Conservation (phyloP, 2,329 filamentous ascomycete species). For the Sporothrix euskadiensis region DNA sequence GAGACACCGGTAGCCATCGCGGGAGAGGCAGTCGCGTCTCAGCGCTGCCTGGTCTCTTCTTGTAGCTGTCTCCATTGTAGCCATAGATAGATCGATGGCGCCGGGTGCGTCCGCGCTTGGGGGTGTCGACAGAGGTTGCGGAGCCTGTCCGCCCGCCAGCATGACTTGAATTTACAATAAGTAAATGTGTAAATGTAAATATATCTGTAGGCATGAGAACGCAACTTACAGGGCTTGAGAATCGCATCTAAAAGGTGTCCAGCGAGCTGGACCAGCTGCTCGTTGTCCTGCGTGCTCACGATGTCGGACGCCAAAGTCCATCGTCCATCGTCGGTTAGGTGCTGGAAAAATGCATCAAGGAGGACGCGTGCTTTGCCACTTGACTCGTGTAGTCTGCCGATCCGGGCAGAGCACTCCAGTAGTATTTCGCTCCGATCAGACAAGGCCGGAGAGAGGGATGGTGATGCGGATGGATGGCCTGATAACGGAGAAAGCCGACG, state of each 20-base stretch:
- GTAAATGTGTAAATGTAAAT: background rate
- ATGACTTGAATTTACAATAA: constrained; percentile 1
- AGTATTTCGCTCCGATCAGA: background rate
- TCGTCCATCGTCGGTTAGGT: background rate
- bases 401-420: background rate
- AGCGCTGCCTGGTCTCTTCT: constrained; percentile 1
- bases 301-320: constrained; percentile 3
- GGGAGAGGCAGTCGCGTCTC: constrained; percentile 8
- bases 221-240: constrained; percentile 24
- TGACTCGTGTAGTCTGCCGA: background rate
- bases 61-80: background rate
- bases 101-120: background rate
- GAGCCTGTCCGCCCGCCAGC: constrained; percentile 14
- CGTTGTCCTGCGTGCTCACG: background rate
- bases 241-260: constrained; percentile 27
- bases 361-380: background rate
- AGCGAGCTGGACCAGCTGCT: constrained; percentile 18
- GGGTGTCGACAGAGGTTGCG: background rate
- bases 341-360: constrained; percentile 53
- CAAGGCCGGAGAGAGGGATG: background rate
- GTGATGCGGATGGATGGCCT: background rate
- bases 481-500: background rate
- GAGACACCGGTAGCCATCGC: constrained; percentile 26
- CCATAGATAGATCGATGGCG: too few relatives aligned
- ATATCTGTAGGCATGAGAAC: background rate